Conservation (phyloP, 2,329 filamentous ascomycete genomes). For the Blumeriella jaapii region DNA sequence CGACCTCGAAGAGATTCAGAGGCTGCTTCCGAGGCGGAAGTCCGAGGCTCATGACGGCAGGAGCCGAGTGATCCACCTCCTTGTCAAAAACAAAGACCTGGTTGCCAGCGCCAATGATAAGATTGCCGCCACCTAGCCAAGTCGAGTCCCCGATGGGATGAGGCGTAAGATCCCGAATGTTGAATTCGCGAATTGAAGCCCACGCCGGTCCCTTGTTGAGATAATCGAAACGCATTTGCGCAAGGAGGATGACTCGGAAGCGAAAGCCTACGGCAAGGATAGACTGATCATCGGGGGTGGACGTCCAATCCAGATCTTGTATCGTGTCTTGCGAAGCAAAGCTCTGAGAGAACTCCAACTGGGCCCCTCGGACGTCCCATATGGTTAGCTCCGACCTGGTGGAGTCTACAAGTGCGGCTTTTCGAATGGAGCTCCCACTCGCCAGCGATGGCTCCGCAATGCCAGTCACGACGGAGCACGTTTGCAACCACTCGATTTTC, state of each 20-base stretch:
- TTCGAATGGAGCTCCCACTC: constrained; percentile 77
- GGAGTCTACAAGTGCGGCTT: constrained; percentile 71
- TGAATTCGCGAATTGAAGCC: constrained; percentile 74
- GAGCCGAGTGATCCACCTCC: constrained; percentile 46
- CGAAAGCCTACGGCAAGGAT: constrained; percentile 88
- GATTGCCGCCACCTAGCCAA: constrained; percentile 75
- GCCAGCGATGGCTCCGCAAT: constrained; percentile 62
- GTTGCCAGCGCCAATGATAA: constrained; percentile 83
- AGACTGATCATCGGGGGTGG: constrained; percentile 77
- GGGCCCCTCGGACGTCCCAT: constrained; percentile 75
- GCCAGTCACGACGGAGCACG: constrained; percentile 70
- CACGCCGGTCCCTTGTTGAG: constrained; percentile 81
- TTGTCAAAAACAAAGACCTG: constrained; percentile 80
- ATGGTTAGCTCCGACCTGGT: constrained; percentile 68
- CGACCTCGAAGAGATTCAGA: constrained; percentile 64
- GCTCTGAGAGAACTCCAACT: constrained; percentile 69
- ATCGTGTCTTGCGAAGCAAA: constrained; percentile 66
- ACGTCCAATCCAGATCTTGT: constrained; percentile 86
- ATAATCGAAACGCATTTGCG: constrained; percentile 86
- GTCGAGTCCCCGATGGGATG: constrained; percentile 89
- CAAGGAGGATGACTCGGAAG: constrained; percentile 70
- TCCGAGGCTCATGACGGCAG: constrained; percentile 19
- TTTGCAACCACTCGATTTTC: constrained; percentile 69
- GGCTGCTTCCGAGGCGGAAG: constrained; percentile 18
- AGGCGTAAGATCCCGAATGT: constrained; percentile 68